Evolutionary conservation across 768 basidiomycete species (phyloP), one percentile per base, ranked within the genome.

Genomic region (Hydnomerulius pinastri): DNA sequence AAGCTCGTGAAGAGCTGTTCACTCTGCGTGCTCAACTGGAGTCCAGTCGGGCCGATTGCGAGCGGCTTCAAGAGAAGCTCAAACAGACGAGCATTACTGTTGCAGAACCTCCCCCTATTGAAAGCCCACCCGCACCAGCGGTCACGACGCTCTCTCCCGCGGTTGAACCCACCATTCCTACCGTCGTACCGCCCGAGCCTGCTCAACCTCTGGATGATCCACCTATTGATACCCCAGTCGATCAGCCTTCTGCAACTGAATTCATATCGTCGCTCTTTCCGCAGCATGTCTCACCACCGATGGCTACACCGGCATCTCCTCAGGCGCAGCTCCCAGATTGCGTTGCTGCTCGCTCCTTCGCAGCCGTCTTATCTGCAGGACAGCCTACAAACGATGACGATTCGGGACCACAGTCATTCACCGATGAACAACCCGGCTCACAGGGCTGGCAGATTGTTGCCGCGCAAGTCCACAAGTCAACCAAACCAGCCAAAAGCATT

Each of bases 1-100:
- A 71, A 30, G 63, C 68, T 6, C 64, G 66, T 51, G 71, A 72
- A 6, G 66, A 66, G 33, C 60, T 60, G 27, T 12, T 57, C 29
- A 45, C 69, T 24, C 56, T 72, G 39, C 71, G 72, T 28, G 64
- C 71, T 4, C 67, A 65, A 56, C 53, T 69, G 9, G 67, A 71
- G 15, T 55, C 66, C 38, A 63, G 61, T 36, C 67, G 67, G 48
- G 64, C 68, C 1, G 68, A 68, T 8, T 66, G 65, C 42, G 63
- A 70, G 40, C 63, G 59, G 21, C 65, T 73, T 27, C 58, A 63
- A 47, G 60, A 63, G 38, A 58, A 43, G n/a, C 54, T 70, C 21
- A 60, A 24, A 27, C 57, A 30, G 7, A 30, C 51, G 21, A 24
- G 8, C 18, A 18, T 25, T 4, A 30, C 46, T 25, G 46, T 25